These are phyloP conservation scores for Botrytis aclada DNA, from an alignment of 2,329 filamentous ascomycete genomes.

Conservation along the genomic window DNA sequence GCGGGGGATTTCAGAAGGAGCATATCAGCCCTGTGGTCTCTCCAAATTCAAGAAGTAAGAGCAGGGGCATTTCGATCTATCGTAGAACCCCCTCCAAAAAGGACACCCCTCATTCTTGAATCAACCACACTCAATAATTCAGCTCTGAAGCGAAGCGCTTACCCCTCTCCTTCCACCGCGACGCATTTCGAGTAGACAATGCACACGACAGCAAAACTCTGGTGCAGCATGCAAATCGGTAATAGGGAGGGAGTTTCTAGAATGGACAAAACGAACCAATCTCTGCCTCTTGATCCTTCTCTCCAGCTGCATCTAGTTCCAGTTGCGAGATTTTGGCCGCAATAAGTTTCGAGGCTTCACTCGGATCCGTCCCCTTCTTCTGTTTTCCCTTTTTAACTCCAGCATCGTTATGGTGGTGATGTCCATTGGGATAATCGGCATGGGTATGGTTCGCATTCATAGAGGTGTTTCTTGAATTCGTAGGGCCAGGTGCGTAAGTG, in stretches of 20 bases:
- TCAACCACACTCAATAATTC: background rate
- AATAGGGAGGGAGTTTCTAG: conserved; percentile 18
- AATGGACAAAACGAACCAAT: conserved; percentile 65
- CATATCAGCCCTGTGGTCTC: background rate
- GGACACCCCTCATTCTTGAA: background rate
- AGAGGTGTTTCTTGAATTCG: conserved; percentile 34
- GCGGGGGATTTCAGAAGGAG: background rate
- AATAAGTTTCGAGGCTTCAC: conserved; percentile 86
- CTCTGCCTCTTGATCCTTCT: conserved; percentile 93
- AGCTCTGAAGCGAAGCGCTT: conserved; percentile 17
- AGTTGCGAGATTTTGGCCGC: conserved; percentile 93
- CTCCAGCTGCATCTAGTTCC: conserved; percentile 86
- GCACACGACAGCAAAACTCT: background rate
- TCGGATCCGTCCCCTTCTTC: conserved; percentile 81
- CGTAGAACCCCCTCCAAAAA: background rate
- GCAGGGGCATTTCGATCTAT: background rate
- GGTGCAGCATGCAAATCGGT: background rate
- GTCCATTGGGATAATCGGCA: conserved; percentile 37
- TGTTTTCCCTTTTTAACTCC: conserved; percentile 74
- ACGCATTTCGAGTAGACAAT: background rate
- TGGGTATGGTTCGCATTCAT: conserved; percentile 32
- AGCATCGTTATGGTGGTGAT: conserved; percentile 44
- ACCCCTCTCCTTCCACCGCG: conserved; percentile 17
- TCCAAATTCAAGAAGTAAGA: background rate
- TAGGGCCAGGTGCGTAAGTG: conserved; percentile 40